These are phyloP conservation scores for Aspergillus egyptiacus DNA, from an alignment of 495 filamentous ascomycete genomes.

Conservation along the genomic window DNA sequence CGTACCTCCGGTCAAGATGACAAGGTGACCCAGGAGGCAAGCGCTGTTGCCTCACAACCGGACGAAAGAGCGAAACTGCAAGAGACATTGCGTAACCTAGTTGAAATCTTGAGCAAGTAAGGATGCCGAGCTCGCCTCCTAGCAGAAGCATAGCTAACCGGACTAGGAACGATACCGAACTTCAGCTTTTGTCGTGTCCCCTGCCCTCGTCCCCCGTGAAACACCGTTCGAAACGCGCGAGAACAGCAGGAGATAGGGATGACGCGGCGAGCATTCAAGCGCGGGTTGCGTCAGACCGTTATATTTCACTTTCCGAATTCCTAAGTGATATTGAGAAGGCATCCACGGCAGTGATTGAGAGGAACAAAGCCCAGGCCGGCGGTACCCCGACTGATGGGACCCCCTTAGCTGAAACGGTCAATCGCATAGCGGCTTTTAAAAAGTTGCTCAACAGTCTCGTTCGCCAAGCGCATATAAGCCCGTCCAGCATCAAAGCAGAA, in stretches of 20 bases:
- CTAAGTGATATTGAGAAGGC: slow-evolving; percentile 46
- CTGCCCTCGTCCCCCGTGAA: slow-evolving; percentile 38
- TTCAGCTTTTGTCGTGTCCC: slow-evolving; percentile 38
- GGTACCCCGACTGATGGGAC: slow-evolving; percentile 27
- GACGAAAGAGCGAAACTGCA: slow-evolving; percentile 36
- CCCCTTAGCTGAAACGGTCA: slow-evolving; percentile 36
- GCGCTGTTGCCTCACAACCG: slow-evolving; percentile 17
- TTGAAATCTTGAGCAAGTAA: slow-evolving; percentile 38
- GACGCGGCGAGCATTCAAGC: slow-evolving; percentile 33
- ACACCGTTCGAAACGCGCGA: slow-evolving; percentile 45
- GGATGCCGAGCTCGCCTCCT: slow-evolving; percentile 6
- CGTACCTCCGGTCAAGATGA: slow-evolving; percentile 39
- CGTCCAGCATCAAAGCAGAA: slow-evolving; percentile 37
- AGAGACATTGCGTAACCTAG: slow-evolving; percentile 36
- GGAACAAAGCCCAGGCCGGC: slow-evolving; percentile 34
- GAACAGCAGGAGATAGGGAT: slow-evolving; percentile 38
- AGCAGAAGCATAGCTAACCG: slow-evolving; percentile 18
- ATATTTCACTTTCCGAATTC: slow-evolving; percentile 44
- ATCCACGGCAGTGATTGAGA: slow-evolving; percentile 39
- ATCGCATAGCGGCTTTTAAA: slow-evolving; percentile 42
- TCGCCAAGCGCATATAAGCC: slow-evolving; percentile 34
- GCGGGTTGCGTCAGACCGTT: slow-evolving; percentile 37
- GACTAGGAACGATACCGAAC: slow-evolving; percentile 37
- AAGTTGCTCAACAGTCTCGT: slow-evolving; percentile 46
- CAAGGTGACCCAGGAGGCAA: slow-evolving; percentile 26